Percentiles rank a stretch among this genome's conserved stretches.
Conservation (phyloP, 441 rosid species). For the Gossypium schwendimanii region DNA sequence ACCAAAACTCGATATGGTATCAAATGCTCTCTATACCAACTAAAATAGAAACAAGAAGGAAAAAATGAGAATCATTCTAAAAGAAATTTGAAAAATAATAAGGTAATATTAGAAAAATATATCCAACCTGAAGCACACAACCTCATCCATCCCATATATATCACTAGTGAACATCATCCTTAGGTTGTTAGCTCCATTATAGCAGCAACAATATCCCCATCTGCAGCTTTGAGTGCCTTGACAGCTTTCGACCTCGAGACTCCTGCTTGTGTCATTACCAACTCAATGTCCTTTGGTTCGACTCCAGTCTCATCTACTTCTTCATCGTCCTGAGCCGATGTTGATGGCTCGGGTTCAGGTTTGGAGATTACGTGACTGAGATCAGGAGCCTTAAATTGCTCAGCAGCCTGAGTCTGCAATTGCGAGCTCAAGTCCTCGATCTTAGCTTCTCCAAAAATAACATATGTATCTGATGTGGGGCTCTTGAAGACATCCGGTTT, state of each 20-base stretch:
- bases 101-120: neutral
- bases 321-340: constrained; percentile 58
- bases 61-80: neutral
- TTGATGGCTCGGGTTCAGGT: constrained; percentile 43
- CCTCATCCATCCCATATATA: neutral
- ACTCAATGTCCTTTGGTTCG: neutral
- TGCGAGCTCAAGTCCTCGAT: constrained; percentile 87
- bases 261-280: neutral
- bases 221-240: constrained; percentile 56
- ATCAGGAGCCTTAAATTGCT: constrained; percentile 72
- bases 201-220: constrained; percentile 76
- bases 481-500: constrained; percentile 89
- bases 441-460: constrained; percentile 20
- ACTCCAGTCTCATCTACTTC: constrained; percentile 54
- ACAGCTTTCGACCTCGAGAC: constrained; percentile 57
- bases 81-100: neutral
- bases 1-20: neutral
- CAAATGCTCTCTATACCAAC: neutral
- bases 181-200: constrained; percentile 83
- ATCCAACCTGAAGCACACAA: neutral
- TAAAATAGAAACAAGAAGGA: constrained; percentile 12
- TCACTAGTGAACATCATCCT: constrained; percentile 11
- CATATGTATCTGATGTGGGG: constrained; percentile 73
- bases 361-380: constrained; percentile 49
- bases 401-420: constrained; percentile 75